These are phyloP conservation scores for Trifolium dubium DNA, from an alignment of 306 rosid genomes.

Conservation along the genomic window DNA sequence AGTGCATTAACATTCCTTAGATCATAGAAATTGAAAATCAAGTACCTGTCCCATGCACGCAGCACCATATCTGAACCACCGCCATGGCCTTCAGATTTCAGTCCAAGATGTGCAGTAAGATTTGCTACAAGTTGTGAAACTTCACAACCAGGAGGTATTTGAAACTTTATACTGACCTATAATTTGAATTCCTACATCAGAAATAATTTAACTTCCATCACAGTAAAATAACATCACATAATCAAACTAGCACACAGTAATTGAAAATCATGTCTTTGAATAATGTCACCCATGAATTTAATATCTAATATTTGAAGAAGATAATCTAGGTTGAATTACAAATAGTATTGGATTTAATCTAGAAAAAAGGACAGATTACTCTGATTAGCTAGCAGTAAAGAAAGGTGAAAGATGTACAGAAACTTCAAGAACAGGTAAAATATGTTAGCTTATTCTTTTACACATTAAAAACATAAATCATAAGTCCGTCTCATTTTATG, in stretches of 20 bases:
- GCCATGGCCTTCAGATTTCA: slow-evolving; percentile 62
- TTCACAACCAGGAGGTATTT: slow-evolving; percentile 79
- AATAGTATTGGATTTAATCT: neutral
- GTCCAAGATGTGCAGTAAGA: slow-evolving; percentile 74
- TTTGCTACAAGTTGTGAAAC: slow-evolving; percentile 71
- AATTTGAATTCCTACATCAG: slow-evolving; percentile 43
- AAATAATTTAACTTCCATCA: slow-evolving; percentile 9
- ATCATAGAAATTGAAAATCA: slow-evolving; percentile 24
- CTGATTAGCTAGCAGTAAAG: neutral
- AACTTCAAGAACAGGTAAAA: neutral
- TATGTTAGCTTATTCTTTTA: neutral
- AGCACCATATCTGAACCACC: slow-evolving; percentile 74
- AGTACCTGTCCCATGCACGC: slow-evolving; percentile 92
- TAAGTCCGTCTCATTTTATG: neutral
- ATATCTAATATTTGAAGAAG: neutral
- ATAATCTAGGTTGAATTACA: neutral
- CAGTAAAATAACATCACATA: slow-evolving; percentile 20
- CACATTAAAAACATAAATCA: neutral
- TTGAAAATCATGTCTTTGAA: neutral
- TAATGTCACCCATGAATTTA: slow-evolving; percentile 2
- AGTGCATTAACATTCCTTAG: neutral
- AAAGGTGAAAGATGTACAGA: neutral
- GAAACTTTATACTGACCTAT: slow-evolving; percentile 74
- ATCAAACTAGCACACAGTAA: slow-evolving; percentile 20
- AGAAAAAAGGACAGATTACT: neutral